Evolutionary conservation across 805 yeast genomes (phyloP).

Genomic region (Dipodascus geniculatus): DNA sequence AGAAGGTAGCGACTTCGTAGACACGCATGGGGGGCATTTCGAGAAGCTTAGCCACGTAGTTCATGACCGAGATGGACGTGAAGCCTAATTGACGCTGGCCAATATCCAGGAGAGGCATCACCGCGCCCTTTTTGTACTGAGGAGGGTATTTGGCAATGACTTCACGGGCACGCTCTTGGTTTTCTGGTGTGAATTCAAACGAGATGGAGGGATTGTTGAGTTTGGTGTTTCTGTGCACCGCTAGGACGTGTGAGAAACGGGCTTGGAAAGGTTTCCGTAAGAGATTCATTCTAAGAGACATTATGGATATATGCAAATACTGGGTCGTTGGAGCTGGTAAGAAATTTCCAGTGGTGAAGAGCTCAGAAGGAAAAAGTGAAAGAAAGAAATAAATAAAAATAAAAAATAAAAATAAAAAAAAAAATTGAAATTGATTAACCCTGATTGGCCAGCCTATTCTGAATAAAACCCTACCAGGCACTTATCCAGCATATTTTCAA

Average conservation of each 20-base stretch:
- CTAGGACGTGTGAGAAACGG: conserved; percentile 13
- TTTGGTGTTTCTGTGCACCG: conserved; percentile 65
- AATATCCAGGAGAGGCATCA: conserved; percentile 75
- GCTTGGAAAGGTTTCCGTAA: background rate
- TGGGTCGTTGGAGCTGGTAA: too few species aligned
- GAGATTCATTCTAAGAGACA: background rate
- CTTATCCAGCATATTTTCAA: conserved; percentile 64
- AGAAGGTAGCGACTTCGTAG: conserved; percentile 84
- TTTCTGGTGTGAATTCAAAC: conserved; percentile 61
- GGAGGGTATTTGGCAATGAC: conserved; percentile 72
- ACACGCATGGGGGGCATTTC: conserved; percentile 94
- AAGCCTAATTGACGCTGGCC: conserved; percentile 84
- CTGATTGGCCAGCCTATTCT: conserved; percentile 3
- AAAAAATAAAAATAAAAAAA: background rate
- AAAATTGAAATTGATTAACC: background rate
- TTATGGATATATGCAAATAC: background rate
- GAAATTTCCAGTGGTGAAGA: background rate
- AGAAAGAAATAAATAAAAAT: background rate
- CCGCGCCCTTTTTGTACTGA: conserved; percentile 78
- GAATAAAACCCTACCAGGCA: conserved; percentile 57
- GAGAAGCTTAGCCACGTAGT: conserved; percentile 71
- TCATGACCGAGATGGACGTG: conserved; percentile 80
- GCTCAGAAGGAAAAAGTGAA: background rate
- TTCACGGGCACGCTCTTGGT: conserved; percentile 54
- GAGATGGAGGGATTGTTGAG: conserved; percentile 56